Percentiles rank a stretch among this genome's conserved stretches.
phyloP scores from a whole-genome alignment of 768 basidiomycete species.

The Xerocomellus dryophilus region DNA sequence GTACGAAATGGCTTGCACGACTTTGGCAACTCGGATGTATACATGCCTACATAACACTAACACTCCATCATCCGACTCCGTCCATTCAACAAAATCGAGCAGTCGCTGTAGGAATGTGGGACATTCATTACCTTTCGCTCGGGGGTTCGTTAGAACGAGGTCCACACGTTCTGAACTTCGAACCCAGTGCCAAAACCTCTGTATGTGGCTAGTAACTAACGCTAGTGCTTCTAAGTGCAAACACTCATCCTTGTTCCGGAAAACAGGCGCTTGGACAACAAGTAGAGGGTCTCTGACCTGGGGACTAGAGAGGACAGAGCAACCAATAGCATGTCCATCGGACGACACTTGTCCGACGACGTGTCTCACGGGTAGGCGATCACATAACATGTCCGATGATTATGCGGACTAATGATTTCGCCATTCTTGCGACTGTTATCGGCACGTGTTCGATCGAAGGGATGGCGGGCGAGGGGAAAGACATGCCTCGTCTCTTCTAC shows the following conservation, averaged over 20 bases:
- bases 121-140: not conserved
- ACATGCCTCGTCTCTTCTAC: not conserved
- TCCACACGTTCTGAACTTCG: not conserved
- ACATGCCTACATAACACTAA: not conserved
- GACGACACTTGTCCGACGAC: not conserved
- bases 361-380: not conserved
- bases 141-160: not conserved
- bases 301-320: not conserved
- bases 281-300: not conserved
- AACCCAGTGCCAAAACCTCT: not conserved
- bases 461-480: not conserved
- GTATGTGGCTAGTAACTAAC: conserved; percentile 15
- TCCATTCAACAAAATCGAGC: not conserved
- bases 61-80: not conserved
- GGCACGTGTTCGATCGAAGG: conserved; percentile 1
- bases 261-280: conserved; percentile 39
- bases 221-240: conserved; percentile 74
- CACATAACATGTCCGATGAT: not conserved
- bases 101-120: not conserved
- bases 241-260: conserved; percentile 65
- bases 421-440: conserved; percentile 13
- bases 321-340: not conserved
- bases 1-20: not conserved
- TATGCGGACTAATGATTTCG: conserved; percentile 2
- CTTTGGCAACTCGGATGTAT: not conserved